phyloP scores from a whole-genome alignment of 2,329 filamentous ascomycete species.

The Cytospora piceicola region DNA sequence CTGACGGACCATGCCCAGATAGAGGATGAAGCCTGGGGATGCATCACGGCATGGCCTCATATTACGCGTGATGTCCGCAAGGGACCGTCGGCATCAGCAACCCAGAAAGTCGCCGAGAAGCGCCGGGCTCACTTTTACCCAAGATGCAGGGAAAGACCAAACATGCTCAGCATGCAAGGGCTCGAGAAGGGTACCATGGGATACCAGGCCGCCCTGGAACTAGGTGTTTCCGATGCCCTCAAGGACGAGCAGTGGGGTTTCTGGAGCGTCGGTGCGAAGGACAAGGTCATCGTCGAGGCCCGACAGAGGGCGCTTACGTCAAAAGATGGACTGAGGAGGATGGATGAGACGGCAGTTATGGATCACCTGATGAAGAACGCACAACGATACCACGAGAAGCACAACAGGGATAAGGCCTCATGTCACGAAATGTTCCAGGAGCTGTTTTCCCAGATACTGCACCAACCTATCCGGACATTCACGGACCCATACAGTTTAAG shows the following conservation, averaged over 20 bases:
- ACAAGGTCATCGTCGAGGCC: conserved; percentile 59
- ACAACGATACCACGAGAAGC: conserved; percentile 57
- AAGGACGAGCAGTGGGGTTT: conserved; percentile 66
- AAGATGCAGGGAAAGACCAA: conserved; percentile 65
- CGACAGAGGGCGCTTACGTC: conserved; percentile 60
- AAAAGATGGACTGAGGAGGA: conserved; percentile 56
- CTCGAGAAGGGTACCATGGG: conserved; percentile 73
- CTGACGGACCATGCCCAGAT: conserved; percentile 67
- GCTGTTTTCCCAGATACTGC: conserved; percentile 62
- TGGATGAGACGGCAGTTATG: conserved; percentile 62
- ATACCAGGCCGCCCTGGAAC: conserved; percentile 69
- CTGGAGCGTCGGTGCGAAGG: conserved; percentile 58
- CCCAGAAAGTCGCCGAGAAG: conserved; percentile 48
- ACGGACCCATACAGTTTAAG: conserved; percentile 65
- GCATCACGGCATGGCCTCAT: conserved; percentile 66
- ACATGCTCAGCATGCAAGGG: conserved; percentile 74
- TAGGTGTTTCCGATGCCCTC: conserved; percentile 66
- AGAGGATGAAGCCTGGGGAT: conserved; percentile 65
- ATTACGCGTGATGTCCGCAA: conserved; percentile 56
- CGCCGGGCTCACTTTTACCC: conserved; percentile 61
- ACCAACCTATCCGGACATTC: conserved; percentile 58
- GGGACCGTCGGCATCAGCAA: conserved; percentile 47
- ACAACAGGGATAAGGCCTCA: conserved; percentile 53
- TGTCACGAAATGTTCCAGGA: conserved; percentile 65
- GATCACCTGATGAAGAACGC: conserved; percentile 62